A percentile compares a stretch with the other conserved stretches of the same genome.
These are phyloP conservation scores for Claviceps lovelessii DNA, from an alignment of 2,329 filamentous ascomycete species.

Conservation along the genomic window DNA sequence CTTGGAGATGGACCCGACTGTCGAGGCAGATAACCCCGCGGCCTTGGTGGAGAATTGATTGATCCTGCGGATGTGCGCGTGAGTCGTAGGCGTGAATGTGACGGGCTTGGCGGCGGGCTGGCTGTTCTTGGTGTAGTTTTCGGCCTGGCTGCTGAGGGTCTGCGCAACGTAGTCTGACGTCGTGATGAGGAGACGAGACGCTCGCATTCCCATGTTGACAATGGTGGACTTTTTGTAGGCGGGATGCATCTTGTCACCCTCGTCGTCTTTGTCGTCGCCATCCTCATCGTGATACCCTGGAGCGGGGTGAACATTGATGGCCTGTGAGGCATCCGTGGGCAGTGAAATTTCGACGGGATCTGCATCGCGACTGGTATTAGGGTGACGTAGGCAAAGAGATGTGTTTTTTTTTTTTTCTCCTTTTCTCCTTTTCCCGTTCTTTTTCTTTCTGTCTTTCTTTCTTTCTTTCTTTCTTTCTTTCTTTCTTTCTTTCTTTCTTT, in stretches of 20 bases:
- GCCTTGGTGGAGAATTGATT: slow-evolving; percentile 73
- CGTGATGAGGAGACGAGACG: slow-evolving; percentile 84
- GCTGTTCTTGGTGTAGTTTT: slow-evolving; percentile 65
- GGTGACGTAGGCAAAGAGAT: neutral
- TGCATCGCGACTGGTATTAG: slow-evolving; percentile 5
- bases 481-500: too few species aligned
- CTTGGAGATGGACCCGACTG: slow-evolving; percentile 68
- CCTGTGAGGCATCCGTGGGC: slow-evolving; percentile 49
- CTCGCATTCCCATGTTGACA: slow-evolving; percentile 73
- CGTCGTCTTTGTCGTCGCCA: slow-evolving; percentile 31
- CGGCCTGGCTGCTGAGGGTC: slow-evolving; percentile 61
- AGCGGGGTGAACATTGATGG: slow-evolving; percentile 51
- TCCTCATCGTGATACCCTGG: slow-evolving; percentile 44
- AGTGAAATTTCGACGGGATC: slow-evolving; percentile 71
- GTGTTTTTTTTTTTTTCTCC: too few species aligned
- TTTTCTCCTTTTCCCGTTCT: too few species aligned
- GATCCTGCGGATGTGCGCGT: slow-evolving; percentile 73
- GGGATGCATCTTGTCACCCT: slow-evolving; percentile 47
- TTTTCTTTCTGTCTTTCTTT: too few species aligned
- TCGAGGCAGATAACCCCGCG: slow-evolving; percentile 68
- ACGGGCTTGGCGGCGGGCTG: slow-evolving; percentile 68
- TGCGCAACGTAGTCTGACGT: slow-evolving; percentile 68
- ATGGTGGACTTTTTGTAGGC: slow-evolving; percentile 81
- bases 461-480: too few species aligned
- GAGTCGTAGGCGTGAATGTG: slow-evolving; percentile 75